phyloP scores from a whole-genome alignment of 2,329 filamentous ascomycete species.

The Elsinoe arachidis region DNA sequence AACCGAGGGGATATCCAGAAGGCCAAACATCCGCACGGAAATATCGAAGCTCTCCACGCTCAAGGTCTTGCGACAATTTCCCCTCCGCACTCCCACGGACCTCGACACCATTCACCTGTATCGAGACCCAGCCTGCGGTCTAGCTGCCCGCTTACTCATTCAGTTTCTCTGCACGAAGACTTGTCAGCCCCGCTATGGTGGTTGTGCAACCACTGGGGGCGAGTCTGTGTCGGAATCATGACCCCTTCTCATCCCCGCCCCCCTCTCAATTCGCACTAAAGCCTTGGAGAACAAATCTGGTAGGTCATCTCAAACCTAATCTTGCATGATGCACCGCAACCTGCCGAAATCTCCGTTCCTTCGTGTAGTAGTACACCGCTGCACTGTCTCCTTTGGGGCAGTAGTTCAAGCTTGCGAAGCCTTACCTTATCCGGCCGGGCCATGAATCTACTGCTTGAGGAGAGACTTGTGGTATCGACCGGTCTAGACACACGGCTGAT shows the following conservation, averaged over 20 bases:
- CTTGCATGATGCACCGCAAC: neutral
- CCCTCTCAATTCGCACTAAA: neutral
- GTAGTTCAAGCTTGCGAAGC: no score
- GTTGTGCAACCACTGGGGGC: slow-evolving; percentile 1
- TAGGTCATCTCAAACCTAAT: slow-evolving; percentile 2
- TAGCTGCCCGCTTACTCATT: no score
- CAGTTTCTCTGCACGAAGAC: no score
- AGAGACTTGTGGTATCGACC: neutral
- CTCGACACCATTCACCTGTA: no score
- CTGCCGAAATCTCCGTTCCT: neutral
- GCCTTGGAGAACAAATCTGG: slow-evolving; percentile 7
- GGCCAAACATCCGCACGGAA: no score
- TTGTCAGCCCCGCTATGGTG: neutral
- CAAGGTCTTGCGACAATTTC: no score
- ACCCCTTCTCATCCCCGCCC: neutral
- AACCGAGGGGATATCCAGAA: no score
- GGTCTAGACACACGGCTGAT: slow-evolving; percentile 8
- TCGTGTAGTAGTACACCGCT: neutral
- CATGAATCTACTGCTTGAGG: neutral
- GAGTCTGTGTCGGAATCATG: neutral
- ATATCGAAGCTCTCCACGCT: no score
- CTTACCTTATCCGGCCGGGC: neutral
- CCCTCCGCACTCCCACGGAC: no score
- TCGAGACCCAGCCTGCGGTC: no score
- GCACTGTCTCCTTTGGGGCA: neutral